phyloP scores from a whole-genome alignment of 441 rosid species.

The Jatropha multifida region DNA sequence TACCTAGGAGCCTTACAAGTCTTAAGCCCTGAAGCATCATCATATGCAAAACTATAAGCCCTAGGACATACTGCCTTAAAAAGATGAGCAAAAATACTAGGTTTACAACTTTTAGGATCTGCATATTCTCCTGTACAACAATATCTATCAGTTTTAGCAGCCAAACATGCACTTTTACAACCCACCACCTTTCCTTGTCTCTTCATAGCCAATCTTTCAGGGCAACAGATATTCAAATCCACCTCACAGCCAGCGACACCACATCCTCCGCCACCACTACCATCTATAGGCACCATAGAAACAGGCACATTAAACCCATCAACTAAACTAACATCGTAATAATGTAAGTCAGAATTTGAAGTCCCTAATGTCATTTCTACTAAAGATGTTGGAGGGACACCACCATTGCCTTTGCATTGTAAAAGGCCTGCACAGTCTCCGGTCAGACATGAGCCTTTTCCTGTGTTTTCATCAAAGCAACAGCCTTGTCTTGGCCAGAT shows the following conservation, averaged over 20 bases:
- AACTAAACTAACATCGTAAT: conserved; percentile 64
- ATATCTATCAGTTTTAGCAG: conserved; percentile 48
- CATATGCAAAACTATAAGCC: conserved; percentile 62
- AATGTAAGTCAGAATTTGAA: conserved; percentile 45
- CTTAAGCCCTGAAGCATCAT: conserved; percentile 57
- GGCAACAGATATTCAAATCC: conserved; percentile 56
- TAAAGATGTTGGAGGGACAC: conserved; percentile 53
- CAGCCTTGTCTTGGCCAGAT: conserved; percentile 74
- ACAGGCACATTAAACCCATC: conserved; percentile 67
- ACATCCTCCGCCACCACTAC: conserved; percentile 55
- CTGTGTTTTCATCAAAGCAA: conserved; percentile 36
- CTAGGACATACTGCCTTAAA: conserved; percentile 64
- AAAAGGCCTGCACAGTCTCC: conserved; percentile 55
- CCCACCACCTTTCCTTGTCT: conserved; percentile 53
- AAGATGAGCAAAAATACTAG: conserved; percentile 47
- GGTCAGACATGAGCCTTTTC: conserved; percentile 50
- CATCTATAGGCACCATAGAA: conserved; percentile 53
- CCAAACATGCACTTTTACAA: conserved; percentile 72
- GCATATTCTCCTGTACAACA: conserved; percentile 64
- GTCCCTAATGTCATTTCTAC: conserved; percentile 73
- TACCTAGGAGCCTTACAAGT: conserved; percentile 57
- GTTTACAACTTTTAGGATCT: conserved; percentile 48
- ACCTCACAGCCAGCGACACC: conserved; percentile 58
- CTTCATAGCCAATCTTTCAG: conserved; percentile 43
- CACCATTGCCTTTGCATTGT: conserved; percentile 52